phyloP scores from a whole-genome alignment of 1,284 basidiomycete genomes.

The Trichosporon sp. region DNA sequence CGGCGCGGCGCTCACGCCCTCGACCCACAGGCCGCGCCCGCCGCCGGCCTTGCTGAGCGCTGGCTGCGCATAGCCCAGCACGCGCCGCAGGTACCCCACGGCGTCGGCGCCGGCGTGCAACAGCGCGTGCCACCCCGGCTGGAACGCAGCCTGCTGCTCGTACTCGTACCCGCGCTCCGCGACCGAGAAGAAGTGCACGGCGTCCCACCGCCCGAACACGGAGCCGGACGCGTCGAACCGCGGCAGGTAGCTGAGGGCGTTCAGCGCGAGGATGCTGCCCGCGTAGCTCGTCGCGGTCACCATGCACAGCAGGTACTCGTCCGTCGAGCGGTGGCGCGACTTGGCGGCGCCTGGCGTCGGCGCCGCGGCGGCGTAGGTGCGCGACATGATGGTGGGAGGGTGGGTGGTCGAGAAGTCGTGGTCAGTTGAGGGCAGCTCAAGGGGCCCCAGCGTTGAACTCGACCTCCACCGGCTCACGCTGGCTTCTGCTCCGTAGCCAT shows the following conservation, averaged over 20 bases:
- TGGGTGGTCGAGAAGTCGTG: neutral
- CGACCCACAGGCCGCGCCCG: neutral
- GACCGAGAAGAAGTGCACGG: constrained; percentile 70
- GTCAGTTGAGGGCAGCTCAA: neutral
- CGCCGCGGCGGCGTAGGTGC: neutral
- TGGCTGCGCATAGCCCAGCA: neutral
- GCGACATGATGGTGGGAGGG: neutral
- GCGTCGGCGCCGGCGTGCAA: constrained; percentile 51
- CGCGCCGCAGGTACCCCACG: neutral
- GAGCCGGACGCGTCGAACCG: constrained; percentile 35
- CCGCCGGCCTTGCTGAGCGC: neutral
- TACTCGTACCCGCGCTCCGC: constrained; percentile 61
- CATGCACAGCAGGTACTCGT: neutral
- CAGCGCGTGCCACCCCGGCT: constrained; percentile 63
- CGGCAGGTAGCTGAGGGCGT: constrained; percentile 8
- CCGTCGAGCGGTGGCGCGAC: neutral
- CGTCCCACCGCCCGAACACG: constrained; percentile 69
- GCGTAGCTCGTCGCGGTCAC: neutral
- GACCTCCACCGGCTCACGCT: neutral
- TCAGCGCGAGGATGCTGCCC: neutral
- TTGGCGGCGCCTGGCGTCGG: neutral
- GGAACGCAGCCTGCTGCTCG: constrained; percentile 86
- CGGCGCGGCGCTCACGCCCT: neutral
- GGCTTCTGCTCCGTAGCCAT: neutral
- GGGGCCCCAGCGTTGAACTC: neutral